Conservation (phyloP, 1,284 basidiomycete species). For the Melampsora occidentalis region DNA sequence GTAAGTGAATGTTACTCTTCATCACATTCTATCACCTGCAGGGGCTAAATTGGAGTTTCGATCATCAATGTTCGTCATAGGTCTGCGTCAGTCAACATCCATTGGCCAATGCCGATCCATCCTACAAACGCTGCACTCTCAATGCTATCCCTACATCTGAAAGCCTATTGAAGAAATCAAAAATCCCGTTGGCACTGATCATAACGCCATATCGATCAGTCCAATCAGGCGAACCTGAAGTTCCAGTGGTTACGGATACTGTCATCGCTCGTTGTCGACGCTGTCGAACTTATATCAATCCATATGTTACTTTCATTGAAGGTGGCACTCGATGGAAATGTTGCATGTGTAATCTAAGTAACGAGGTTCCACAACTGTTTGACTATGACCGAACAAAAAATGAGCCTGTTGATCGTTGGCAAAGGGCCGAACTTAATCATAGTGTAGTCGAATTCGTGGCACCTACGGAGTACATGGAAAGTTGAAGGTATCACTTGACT, state of each 20-base stretch:
- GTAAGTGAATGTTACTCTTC: constrained; percentile 17
- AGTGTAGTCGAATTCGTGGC: constrained; percentile 94
- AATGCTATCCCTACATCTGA: constrained; percentile 92
- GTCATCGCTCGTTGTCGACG: constrained; percentile 96
- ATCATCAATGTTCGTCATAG: constrained; percentile 44
- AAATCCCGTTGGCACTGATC: constrained; percentile 85
- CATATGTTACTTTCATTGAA: constrained; percentile 97
- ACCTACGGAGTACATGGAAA: constrained; percentile 95
- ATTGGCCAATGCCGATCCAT: constrained; percentile 77
- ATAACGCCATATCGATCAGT: constrained; percentile 87
- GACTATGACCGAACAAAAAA: constrained; percentile 96
- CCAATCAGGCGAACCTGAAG: constrained; percentile 60
- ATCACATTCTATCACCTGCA: background rate
- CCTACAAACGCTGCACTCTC: constrained; percentile 88
- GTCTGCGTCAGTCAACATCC: constrained; percentile 76
- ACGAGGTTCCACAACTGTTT: constrained; percentile 97
- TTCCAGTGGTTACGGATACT: constrained; percentile 85
- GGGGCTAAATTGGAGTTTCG: background rate
- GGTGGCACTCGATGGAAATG: constrained; percentile 99
- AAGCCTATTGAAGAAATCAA: constrained; percentile 84
- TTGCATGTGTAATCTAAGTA: constrained; percentile 97
- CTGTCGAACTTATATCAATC: constrained; percentile 98
- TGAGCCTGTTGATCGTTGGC: constrained; percentile 92
- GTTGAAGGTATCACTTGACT: constrained; percentile 18
- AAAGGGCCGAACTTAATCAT: constrained; percentile 87